Base-by-base conservation (phyloP, 1,284 basidiomycete genomes). In the Phaffia rhodozyma region DNA sequence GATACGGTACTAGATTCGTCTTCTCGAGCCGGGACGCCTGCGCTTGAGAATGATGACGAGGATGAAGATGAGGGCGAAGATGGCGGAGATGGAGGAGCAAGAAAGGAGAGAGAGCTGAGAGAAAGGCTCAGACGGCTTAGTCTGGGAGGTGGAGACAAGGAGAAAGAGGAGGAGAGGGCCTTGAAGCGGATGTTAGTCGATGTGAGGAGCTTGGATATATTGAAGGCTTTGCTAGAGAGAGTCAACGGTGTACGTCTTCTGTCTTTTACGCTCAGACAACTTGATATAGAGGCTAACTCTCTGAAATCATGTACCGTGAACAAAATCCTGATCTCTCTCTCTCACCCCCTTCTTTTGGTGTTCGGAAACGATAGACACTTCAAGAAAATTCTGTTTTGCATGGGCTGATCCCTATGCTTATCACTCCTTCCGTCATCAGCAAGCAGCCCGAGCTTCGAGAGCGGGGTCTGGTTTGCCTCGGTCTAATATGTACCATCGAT, bases 331-430 rank as follows among this genome's bases (percentile, higher is more conserved):
- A 56, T 52, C 9, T 62, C 60, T 58, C 49, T 58, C 55, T 27
- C 50, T 5, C n/a, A 5, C 21, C 32, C 61, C 56, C 47, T 47
- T 51, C 43, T 21, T 30, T 47, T 38, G n/a, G n/a, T n/a, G n/a
- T 13, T 1, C 71, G 38, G 13, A 43, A 43, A 43, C 13, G 38
- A 43, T 16, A 90, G 86, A 86, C 84, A 1, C 85, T 97, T 66
- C 89, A 94, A 72, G 92, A 97, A 70, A 94, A 97, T 75, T 90
- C 90, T 1, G 92, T 89, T 0, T 79, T 97, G 55, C 87, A 94
- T 71, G 94, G 94, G 43, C 82, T 97, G 48, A 78, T 97, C 1
- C 83, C 85, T 1, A 91, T 97, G 70, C 79, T 97, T 29, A 91
- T 97, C 69, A 83, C 96, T 38, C 94, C 94, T 0, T 84, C 90